These are phyloP conservation scores for Dothistroma septosporum DNA, from an alignment of 2,329 filamentous ascomycete species.

Conservation along the genomic window DNA sequence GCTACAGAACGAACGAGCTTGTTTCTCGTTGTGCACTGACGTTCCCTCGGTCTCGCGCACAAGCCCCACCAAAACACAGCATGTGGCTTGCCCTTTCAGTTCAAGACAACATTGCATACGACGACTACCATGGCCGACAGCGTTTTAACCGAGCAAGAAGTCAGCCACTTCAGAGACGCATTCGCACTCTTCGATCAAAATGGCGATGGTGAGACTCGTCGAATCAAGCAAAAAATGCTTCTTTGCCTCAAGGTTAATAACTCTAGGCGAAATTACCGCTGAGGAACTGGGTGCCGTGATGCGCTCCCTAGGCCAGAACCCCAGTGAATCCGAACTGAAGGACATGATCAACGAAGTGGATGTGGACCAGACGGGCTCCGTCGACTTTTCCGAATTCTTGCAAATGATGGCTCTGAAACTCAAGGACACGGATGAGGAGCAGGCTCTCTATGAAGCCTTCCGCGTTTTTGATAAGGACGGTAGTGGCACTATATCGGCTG, in stretches of 20 bases:
- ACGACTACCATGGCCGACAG: neutral
- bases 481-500: conserved; percentile 15
- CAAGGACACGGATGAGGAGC: conserved; percentile 13
- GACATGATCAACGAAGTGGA: conserved; percentile 21
- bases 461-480: conserved; percentile 18
- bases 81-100: neutral
- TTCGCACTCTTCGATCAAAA: conserved; percentile 12
- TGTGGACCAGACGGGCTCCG: conserved; percentile 14
- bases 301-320: conserved; percentile 16
- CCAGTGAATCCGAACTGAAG: conserved; percentile 16
- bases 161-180: neutral
- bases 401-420: conserved; percentile 17
- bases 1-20: neutral
- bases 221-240: neutral
- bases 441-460: conserved; percentile 17
- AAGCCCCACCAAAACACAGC: neutral
- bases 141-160: neutral
- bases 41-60: neutral
- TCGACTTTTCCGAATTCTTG: conserved; percentile 20
- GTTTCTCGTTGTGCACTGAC: neutral
- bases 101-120: neutral
- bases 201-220: conserved; percentile 13
- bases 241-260: neutral
- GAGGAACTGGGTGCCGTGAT: conserved; percentile 19
- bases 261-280: conserved; percentile 18